Evolutionary conservation across 257 asterid genomes (phyloP).

Genomic region (Scutellaria minor): DNA sequence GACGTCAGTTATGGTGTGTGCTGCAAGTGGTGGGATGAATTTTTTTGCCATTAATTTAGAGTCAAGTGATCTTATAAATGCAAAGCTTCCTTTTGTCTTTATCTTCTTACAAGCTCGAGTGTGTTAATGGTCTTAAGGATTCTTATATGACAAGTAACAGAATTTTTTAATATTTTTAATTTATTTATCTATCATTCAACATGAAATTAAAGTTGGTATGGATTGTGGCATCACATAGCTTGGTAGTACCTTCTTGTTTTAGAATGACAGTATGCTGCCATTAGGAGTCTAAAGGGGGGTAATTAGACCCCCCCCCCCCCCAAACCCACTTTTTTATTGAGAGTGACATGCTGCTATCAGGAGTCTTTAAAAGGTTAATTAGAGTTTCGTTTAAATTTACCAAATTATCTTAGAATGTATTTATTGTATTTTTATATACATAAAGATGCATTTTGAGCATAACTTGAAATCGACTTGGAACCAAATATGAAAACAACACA

Average conservation of each 20-base stretch:
- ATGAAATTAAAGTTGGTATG: background rate
- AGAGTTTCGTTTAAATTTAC: background rate
- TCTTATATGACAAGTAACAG: background rate
- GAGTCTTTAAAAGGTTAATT: background rate
- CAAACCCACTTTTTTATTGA: background rate
- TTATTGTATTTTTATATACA: too few relatives aligned
- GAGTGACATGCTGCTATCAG: constrained; percentile 9
- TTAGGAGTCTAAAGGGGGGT: too few relatives aligned
- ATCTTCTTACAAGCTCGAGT: background rate
- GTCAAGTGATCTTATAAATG: constrained; percentile 13
- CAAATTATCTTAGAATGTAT: too few relatives aligned
- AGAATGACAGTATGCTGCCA: too few relatives aligned
- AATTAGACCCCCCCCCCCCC: too few relatives aligned
- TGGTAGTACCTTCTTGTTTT: too few relatives aligned
- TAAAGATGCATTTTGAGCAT: too few relatives aligned
- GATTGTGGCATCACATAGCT: background rate
- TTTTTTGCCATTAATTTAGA: constrained; percentile 11
- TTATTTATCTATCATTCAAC: background rate
- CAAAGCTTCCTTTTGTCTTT: background rate
- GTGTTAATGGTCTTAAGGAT: background rate
- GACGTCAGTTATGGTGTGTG: background rate
- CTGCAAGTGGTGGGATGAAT: constrained; percentile 11
- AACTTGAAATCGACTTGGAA: too few relatives aligned
- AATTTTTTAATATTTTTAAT: background rate
- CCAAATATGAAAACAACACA: too few relatives aligned